These are phyloP conservation scores for Russula emetica DNA, from an alignment of 768 basidiomycete genomes.

Conservation along the genomic window DNA sequence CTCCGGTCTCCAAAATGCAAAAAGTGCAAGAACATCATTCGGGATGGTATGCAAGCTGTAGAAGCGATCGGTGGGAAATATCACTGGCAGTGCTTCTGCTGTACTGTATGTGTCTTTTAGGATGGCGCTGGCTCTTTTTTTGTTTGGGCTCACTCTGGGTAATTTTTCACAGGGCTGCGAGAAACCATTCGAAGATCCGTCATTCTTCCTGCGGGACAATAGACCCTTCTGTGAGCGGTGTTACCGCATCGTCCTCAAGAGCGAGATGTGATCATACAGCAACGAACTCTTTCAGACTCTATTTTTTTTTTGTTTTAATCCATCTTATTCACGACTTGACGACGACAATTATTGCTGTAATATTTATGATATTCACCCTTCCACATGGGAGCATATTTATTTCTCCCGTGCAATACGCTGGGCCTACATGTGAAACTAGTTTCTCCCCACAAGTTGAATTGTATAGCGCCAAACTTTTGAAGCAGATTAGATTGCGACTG, in stretches of 20 bases:
- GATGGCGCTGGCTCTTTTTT: background rate
- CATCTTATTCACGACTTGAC: conserved; percentile 19
- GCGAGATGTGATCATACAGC: conserved; percentile 52
- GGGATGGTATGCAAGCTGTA: conserved; percentile 73
- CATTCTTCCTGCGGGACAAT: conserved; percentile 82
- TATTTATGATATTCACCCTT: background rate
- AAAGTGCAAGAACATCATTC: conserved; percentile 77
- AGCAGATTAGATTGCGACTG: conserved; percentile 1
- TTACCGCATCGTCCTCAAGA: conserved; percentile 77
- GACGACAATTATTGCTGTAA: conserved; percentile 8
- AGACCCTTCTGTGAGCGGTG: conserved; percentile 84
- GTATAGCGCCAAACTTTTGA: background rate
- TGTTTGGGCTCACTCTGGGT: background rate
- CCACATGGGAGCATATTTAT: conserved; percentile 1
- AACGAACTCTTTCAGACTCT: background rate
- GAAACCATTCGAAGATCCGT: conserved; percentile 77
- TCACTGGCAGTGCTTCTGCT: conserved; percentile 91
- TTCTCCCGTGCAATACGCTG: background rate
- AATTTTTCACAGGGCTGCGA: conserved; percentile 61
- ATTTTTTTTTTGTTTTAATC: conserved; percentile 3
- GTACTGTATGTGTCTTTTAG: conserved; percentile 60
- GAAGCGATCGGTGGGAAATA: conserved; percentile 90
- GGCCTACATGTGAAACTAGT: conserved; percentile 1
- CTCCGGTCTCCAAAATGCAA: conserved; percentile 87
- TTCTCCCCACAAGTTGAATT: background rate